Percentiles rank a stretch among this genome's conserved stretches.
Conservation (phyloP, 257 asterid species). For the Parsonsia alboflavescens region DNA sequence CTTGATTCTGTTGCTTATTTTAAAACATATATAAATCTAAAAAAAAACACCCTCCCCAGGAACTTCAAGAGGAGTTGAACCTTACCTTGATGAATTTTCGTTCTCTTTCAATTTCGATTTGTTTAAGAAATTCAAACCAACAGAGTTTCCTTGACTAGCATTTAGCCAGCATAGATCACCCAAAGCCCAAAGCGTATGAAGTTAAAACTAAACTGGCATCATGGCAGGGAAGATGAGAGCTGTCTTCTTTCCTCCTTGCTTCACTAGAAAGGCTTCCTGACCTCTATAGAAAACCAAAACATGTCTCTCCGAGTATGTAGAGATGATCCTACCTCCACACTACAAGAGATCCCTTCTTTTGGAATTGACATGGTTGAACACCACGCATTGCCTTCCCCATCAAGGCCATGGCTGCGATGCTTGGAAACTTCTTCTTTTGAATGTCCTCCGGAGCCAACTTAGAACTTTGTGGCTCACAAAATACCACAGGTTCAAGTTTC, state of each 20-base stretch:
- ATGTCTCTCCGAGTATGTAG: conserved; percentile 5
- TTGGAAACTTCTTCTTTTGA: conserved; percentile 66
- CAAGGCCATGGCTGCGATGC: conserved; percentile 82
- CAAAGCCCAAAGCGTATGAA: not conserved
- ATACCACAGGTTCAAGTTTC: conserved; percentile 29
- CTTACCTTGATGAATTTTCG: not conserved
- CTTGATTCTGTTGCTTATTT: not conserved
- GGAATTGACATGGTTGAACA: conserved; percentile 44
- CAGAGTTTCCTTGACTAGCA: not conserved
- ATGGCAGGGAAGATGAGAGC: not conserved
- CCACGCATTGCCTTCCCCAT: conserved; percentile 63
- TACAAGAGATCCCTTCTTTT: conserved; percentile 47
- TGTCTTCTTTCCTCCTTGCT: not conserved
- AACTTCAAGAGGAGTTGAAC: not conserved
- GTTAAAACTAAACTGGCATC: not conserved
- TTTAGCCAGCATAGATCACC: not conserved
- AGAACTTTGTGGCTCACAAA: conserved; percentile 43
- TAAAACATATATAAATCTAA: too few species aligned
- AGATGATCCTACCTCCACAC: conserved; percentile 55
- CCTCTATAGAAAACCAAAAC: not conserved
- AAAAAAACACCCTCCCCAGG: not conserved
- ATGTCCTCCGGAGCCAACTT: conserved; percentile 34
- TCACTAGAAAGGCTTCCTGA: not conserved
- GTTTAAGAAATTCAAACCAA: not conserved
- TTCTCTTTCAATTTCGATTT: too few species aligned